Conservation (phyloP, 768 basidiomycete genomes). For the Ephemerocybe angulata region DNA sequence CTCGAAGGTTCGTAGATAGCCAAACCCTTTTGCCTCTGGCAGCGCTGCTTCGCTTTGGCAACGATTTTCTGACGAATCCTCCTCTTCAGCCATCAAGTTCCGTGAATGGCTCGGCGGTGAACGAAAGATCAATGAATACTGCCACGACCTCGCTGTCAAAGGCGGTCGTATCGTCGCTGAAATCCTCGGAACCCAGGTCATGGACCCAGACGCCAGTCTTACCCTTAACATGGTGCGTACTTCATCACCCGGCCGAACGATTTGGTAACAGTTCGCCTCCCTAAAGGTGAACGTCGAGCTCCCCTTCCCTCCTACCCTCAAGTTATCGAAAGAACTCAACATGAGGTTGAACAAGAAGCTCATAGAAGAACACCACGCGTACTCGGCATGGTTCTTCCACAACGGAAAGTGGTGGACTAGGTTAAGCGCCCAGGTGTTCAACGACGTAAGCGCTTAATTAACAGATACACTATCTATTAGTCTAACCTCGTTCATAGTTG, state of each 20-base stretch:
- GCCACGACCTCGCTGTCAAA: constrained; percentile 59
- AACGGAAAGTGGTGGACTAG: constrained; percentile 38
- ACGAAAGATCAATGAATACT: constrained; percentile 64
- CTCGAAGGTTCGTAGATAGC: constrained; percentile 38
- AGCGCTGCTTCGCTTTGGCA: neutral
- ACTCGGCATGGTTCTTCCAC: constrained; percentile 31
- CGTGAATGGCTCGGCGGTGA: constrained; percentile 75
- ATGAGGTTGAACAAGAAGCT: constrained; percentile 25
- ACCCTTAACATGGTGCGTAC: constrained; percentile 65
- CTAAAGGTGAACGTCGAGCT: constrained; percentile 33
- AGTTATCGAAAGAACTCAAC: constrained; percentile 16
- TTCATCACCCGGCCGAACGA: neutral
- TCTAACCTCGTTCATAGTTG: constrained; percentile 16
- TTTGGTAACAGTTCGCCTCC: neutral
- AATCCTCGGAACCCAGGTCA: constrained; percentile 54
- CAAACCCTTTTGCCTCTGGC: neutral
- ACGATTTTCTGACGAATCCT: neutral
- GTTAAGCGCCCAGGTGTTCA: constrained; percentile 39
- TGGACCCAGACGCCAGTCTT: constrained; percentile 56
- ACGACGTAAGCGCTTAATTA: constrained; percentile 25
- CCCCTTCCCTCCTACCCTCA: constrained; percentile 27
- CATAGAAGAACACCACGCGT: constrained; percentile 27
- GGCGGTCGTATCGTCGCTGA: constrained; percentile 62
- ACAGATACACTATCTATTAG: neutral
- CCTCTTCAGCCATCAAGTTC: constrained; percentile 61